Evolutionary conservation across 768 basidiomycete species (phyloP), one percentile per base, ranked within the genome.

Genomic region (Psilocybe cubensis): DNA sequence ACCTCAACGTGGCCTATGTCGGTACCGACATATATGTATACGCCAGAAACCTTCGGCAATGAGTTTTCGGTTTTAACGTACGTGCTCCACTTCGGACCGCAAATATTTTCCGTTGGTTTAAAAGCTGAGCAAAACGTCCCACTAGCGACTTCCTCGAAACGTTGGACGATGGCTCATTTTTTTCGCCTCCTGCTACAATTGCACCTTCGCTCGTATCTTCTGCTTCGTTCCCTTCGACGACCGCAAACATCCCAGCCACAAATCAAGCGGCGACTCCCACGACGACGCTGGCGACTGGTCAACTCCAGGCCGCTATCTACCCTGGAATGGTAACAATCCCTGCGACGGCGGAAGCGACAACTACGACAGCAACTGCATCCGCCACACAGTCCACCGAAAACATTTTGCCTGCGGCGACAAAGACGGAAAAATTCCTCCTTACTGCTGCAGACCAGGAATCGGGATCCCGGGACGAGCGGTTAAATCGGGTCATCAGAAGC

Each of bases 361-460:
- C 57, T 21, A 50, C 57, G 29, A 21, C 50, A 18, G 46, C 55
- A 14, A 11, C 55, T 24, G 45, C 62, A 47, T 52, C 50, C 41
- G 42, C 68, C 0, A 48, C 66, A 18, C 35, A 68, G 49, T 73
- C 79, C 29, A 71, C 79, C 1, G 73, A 77, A 0, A 78, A 83
- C 3, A 81, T 91, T 3, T 79, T 93, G 1, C 88, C 88, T 0
- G 82, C 88, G 0, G 86, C 88, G 12, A 91, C 83, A 1, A 91
- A 89, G 67, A 90, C 93, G 0, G 96, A 98, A 70, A 83, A 82
- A 47, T 98, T 96, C 74, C 79, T 97, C 58, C 78, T 98, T 21
- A 96, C 93, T 0, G 96, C 96, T 3, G 96, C 96, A 0, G 96
- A 98, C 71, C 96, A 97, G 66, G 92, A 91, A 52, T 84, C 90